A percentile compares a stretch with the other conserved stretches of the same genome.
phyloP scores from a whole-genome alignment of 1,139 yeast species.

The Barnettozyma hawaiiensis region DNA sequence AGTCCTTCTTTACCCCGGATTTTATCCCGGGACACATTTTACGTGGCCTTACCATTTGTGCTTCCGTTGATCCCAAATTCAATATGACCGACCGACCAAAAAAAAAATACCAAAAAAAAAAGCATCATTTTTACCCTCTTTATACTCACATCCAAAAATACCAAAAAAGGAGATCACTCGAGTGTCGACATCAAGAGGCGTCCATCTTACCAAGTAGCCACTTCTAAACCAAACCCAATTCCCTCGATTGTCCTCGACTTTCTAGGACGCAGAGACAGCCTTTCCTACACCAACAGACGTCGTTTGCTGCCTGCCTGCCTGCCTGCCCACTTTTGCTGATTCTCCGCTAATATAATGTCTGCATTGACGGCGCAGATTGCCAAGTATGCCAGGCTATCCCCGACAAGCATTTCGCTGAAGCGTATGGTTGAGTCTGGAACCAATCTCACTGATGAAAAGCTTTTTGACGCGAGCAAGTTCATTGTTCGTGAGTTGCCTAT shows the following conservation, averaged over 20 bases:
- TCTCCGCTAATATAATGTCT: slow-evolving; percentile 7
- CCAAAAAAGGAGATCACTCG: no score
- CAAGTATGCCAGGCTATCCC: slow-evolving; percentile 66
- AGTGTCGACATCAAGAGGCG: no score
- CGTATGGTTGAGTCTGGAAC: slow-evolving; percentile 95
- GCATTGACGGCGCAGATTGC: slow-evolving; percentile 31
- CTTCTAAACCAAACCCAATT: no score
- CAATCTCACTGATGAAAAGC: slow-evolving; percentile 68
- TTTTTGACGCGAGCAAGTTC: slow-evolving; percentile 80
- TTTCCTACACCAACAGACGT: no score
- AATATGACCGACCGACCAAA: not conserved
- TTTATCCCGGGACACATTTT: not conserved
- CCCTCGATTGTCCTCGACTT: no score
- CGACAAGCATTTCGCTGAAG: slow-evolving; percentile 76
- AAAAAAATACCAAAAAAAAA: not conserved
- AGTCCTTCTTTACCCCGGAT: not conserved
- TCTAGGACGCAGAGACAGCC: no score
- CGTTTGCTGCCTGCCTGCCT: not conserved
- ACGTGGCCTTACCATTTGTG: not conserved
- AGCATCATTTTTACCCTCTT: not conserved
- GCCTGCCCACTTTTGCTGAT: no score
- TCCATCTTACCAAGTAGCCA: no score
- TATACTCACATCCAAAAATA: no score
- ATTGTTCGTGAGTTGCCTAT: slow-evolving; percentile 86
- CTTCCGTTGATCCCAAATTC: not conserved